These are phyloP conservation scores for Penicillium sp. DNA, from an alignment of 2,329 filamentous ascomycete genomes.

Conservation along the genomic window DNA sequence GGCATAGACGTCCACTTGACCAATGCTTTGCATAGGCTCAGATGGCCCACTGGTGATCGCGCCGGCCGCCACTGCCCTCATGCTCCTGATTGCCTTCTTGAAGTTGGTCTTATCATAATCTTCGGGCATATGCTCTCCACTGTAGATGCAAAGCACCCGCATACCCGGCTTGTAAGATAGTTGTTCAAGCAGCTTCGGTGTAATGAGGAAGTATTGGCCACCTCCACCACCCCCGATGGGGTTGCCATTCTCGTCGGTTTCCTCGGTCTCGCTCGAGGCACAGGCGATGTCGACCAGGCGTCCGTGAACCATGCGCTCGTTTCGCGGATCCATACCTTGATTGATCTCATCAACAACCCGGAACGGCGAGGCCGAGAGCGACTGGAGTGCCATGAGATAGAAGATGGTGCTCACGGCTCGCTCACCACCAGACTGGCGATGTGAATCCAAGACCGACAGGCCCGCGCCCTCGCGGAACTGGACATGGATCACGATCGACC, in stretches of 20 bases:
- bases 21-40: conserved; percentile 10
- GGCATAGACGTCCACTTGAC: conserved; percentile 20
- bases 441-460: conserved; percentile 80
- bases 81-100: conserved; percentile 31
- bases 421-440: conserved; percentile 94
- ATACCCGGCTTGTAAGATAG: conserved; percentile 86
- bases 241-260: conserved; percentile 34
- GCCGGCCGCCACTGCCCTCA: conserved; percentile 28
- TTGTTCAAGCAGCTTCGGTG: conserved; percentile 87
- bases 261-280: conserved; percentile 54
- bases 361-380: conserved; percentile 90
- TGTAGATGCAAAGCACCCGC: conserved; percentile 90
- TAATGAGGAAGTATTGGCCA: conserved; percentile 90
- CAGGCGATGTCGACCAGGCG: conserved; percentile 98
- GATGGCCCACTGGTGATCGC: conserved; percentile 10
- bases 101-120: conserved; percentile 40
- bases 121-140: conserved; percentile 63
- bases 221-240: conserved; percentile 39
- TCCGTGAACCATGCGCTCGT: conserved; percentile 96
- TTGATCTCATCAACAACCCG: conserved; percentile 99
- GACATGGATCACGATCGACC: conserved; percentile 91
- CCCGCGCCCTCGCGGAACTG: conserved; percentile 87
- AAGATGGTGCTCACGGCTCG: conserved; percentile 96
- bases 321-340: conserved; percentile 97
- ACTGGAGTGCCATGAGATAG: conserved; percentile 97